Base-by-base conservation (phyloP, 805 yeast species). In the Candida ipomoeae region DNA sequence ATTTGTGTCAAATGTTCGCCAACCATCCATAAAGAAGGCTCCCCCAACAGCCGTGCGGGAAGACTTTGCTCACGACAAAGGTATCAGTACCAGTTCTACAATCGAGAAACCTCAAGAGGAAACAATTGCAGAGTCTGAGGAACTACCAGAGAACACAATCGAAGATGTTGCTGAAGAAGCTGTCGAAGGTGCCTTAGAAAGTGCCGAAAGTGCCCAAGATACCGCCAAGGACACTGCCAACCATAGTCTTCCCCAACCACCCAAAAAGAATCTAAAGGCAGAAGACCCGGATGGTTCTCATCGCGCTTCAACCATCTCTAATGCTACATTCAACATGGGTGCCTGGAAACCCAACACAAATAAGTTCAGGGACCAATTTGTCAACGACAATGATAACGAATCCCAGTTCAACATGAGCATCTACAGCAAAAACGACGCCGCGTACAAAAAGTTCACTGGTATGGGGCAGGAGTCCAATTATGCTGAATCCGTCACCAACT, bases 301-400 rank as follows among this genome's bases (percentile, higher is more conserved):
- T 50, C 56, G 74, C 47, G 67, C 56, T 10, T 71, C 77, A 1
- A 65, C 74, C 8, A 62, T 64, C 62, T 51, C 56, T 21, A 50
- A 45, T 8, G 47, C 46, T n/a, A 73, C 72, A 2, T 63, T 79
- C 40, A 76, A 71, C 50, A 67, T 79, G 67, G 83, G 83, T 2
- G 67, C 67, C 26, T 82, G 87, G 87, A 76, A 74, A 59, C 86
- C 86, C 2, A 78, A 82, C 57, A 81, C 85, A 7, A 70, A 67
- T 32, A 68, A 67, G 37, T 78, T 62, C 59, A 66, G 83, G 47
- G 81, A 77, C 51, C 74, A 73, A 47, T 78, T 78, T 49, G 77
- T 78, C 39, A 67, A 65, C 54, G 77, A 70, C 47, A 69, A 69
- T 40, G 77, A 72, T 40, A 73, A 71, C 45, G 78, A 68, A 55